Evolutionary conservation across 1,139 yeast species (phyloP), one percentile per base, ranked within the genome.

Genomic region (Pichia sp.): DNA sequence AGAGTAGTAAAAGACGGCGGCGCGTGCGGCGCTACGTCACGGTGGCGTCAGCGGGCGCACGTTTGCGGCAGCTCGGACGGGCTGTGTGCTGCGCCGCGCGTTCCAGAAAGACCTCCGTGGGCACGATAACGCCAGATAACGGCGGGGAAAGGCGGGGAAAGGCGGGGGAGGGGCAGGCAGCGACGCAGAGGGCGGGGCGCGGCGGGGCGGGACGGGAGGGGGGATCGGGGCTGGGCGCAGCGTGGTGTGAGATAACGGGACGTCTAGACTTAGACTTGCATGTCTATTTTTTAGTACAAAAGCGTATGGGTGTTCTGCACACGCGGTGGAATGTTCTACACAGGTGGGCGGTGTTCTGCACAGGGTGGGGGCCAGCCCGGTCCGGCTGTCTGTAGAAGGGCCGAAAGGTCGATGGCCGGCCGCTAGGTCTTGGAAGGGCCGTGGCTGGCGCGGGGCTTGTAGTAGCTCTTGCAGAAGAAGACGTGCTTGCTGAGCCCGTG

Each of bases 401-500:
- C n/a, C 36, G 36, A n/a, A 11, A 15, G 41, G 41, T 6, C 16
- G 41, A 23, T 23, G n/a, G n/a, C n/a, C n/a, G n/a, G n/a, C n/a
- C 16, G 7, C 41, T 36, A 36, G 8, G 16, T 36, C n/a, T 15
- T 15, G n/a, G 41, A 36, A 36, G 41, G n/a, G 16, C 41, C 41
- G 41, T 15, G 13, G 41, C n/a, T 26, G 19, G 26, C 36, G 23
- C 48, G 30, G 16, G 19, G 47, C 31, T 46, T 59, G 54, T 63
- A 64, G 53, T 62, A 64, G 31, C 55, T 62, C 26, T 53, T 41
- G 4, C 55, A 54, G 44, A 66, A 67, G 5, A 62, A 46, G 26
- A 23, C 16, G 55, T 53, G 53, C 40, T 64, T 64, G 52, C 60
- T 62, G 50, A 63, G 47, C n/a, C 58, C 56, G 51, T 66, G 69